These are phyloP conservation scores for Euphorbia tirucalli DNA, from an alignment of 345 rosid genomes.

Conservation along the genomic window DNA sequence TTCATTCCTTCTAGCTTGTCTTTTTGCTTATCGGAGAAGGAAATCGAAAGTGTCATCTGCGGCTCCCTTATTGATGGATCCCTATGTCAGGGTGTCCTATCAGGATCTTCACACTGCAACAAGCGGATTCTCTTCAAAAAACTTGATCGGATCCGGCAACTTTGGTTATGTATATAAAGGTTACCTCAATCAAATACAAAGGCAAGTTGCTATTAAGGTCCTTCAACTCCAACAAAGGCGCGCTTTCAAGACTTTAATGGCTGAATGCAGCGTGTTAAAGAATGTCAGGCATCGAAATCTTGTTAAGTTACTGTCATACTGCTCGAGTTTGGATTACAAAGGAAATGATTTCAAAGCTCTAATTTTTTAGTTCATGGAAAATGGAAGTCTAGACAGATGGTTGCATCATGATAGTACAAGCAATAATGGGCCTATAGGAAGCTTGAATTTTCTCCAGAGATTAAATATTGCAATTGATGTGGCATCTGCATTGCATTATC, in stretches of 20 bases:
- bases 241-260: conserved; percentile 14
- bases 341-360: no score
- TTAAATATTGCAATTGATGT: no score
- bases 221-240: conserved; percentile 5
- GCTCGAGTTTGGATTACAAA: no score
- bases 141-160: conserved; percentile 15
- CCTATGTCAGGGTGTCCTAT: conserved; percentile 1
- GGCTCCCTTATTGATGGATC: neutral
- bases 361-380: neutral
- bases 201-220: conserved; percentile 16
- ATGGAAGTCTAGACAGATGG: conserved; percentile 22
- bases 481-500: no score
- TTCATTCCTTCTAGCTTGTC: neutral
- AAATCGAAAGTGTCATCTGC: conserved; percentile 2
- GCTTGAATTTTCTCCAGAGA: no score
- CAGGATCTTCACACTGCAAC: neutral
- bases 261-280: conserved; percentile 9
- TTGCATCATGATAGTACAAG: conserved; percentile 5
- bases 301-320: no score
- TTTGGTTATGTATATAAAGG: no score
- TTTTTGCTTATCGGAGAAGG: neutral
- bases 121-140: conserved; percentile 6
- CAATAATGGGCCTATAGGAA: no score
- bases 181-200: neutral
- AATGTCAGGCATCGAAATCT: neutral